Base-by-base conservation (phyloP, 2,329 filamentous ascomycete genomes). In the Aspergillus novofumigatus region DNA sequence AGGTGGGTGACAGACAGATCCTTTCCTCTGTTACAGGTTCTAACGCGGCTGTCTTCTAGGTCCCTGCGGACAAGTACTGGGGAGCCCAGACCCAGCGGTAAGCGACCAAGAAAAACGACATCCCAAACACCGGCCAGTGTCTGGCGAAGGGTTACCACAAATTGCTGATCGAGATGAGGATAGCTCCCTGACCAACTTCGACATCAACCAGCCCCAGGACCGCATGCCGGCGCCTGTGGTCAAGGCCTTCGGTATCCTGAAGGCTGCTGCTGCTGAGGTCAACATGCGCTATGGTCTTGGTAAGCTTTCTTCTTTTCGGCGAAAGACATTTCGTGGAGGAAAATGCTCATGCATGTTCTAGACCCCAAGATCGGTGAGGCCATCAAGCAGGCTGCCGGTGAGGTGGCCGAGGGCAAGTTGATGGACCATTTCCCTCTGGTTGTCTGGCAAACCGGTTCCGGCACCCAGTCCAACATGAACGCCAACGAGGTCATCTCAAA, bases 401-500 rank as follows among this genome's bases (percentile, higher is more conserved):
- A 99, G 81, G 93, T 99, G 44, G 92, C 93, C 56, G 88, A 90
- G 63, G 86, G 94, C 72, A 96, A 97, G 84, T 88, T 97, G 69
- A 77, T 95, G 71, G 92, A 97, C 77, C 93, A 97, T 83, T 97
- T 99, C 81, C 94, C 94, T 64, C 90, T 97, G 60, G 93, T 97
- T 56, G 93, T 99, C 72, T 99, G 94, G 94, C 94, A 99, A 83
- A 99, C 94, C 54, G 94, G 94, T 63, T 97, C 94, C 52, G 94
- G 94, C 73, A 97, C 94, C 29, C 94, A 97, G 83, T 97, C 92
- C 77, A 97, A 96, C 86, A 97, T 97, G 94, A 99, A 99, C 81
- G 92, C 93, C 75, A 99, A 99, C 82, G 94, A 99, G 78, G 94
- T 99, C 78, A 97, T 99, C 78, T 97, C 93, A 64, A 99, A 97